Evolutionary conservation across 495 filamentous ascomycete genomes (phyloP).

Genomic region (Penicillium pancosmium): DNA sequence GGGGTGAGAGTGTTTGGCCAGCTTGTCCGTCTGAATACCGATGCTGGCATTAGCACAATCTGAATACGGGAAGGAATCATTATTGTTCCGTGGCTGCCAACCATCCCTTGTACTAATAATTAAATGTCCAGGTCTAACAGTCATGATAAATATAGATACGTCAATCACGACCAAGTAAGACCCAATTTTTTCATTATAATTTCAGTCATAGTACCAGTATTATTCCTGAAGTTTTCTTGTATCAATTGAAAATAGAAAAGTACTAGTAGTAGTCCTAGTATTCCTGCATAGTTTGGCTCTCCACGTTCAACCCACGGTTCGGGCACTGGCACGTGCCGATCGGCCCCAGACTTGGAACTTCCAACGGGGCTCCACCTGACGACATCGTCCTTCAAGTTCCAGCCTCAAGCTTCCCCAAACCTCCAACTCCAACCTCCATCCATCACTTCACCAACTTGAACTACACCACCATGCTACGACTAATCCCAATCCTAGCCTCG

Average conservation of each 20-base stretch:
- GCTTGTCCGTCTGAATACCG: constrained; percentile 1
- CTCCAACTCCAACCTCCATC: constrained; percentile 1
- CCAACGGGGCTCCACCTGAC: background rate
- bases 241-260: background rate
- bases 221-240: too few relatives aligned
- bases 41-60: background rate
- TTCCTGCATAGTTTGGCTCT: background rate
- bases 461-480: constrained; percentile 13
- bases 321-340: constrained; percentile 19
- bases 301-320: constrained; percentile 4
- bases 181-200: too few relatives aligned
- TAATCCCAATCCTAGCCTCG: constrained; percentile 18
- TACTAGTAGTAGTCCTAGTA: background rate
- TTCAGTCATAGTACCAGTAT: too few relatives aligned
- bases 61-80: background rate
- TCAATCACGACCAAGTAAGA: too few relatives aligned
- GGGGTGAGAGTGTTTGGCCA: constrained; percentile 26
- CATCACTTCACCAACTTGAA: constrained; percentile 6
- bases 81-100: too few relatives aligned
- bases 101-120: too few relatives aligned
- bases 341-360: constrained; percentile 4
- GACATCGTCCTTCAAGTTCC: background rate
- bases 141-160: too few relatives aligned
- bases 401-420: constrained; percentile 1
- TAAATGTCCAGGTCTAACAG: too few relatives aligned